Base-by-base conservation (phyloP, 2,329 filamentous ascomycete genomes). In the Monosporascus sp. region DNA sequence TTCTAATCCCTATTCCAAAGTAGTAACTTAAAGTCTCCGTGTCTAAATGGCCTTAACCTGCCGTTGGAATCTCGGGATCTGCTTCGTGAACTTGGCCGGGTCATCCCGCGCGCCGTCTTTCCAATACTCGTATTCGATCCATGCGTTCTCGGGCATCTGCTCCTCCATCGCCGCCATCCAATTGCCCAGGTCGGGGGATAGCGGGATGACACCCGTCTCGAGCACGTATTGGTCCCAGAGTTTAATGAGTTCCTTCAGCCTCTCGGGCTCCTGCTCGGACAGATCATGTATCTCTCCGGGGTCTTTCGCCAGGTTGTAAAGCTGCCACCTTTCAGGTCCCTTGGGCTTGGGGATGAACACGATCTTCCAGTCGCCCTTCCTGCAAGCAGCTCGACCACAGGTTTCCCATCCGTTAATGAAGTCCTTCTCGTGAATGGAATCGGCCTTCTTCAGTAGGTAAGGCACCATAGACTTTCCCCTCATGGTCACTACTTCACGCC, bases 51-150 rank as follows among this genome's bases (percentile, higher is more conserved):
- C 56, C 16, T 61, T 60, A 3, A 66, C 62, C 43, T 56, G 59
- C 20, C 65, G 51, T 20, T 63, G 52, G 17, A 68, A 66, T n/a
- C 59, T 57, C 0, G 65, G 65, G 37, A 68, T 61, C 9, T 57
- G 49, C 50, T 64, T 67, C 11, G 66, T 74, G 52, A 78, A 79
- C 61, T 71, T 75, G 48, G 70, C 65, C 5, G 74, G 74, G 19
- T 76, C 70, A 46, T 80, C 75, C 20, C 69, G 61, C 1, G 71
- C 70, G 2, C 70, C 69, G 4, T 71, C 64, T 47, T 73, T 70
- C 81, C 81, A 86, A 58, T 85, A 85, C 66, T 85, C 80, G 64
- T 83, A 84, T 68, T 85, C 81, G 69, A 85, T 84, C 82, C 81
- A 85, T 7, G 77, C 80, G 62, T 85, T 82, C 65, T 86, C 81